Percentiles rank a stretch among this genome's conserved stretches.
Evolutionary conservation across 108 stramenopile species (phyloP).

Genomic region (Asterionellopsis glacialis): DNA sequence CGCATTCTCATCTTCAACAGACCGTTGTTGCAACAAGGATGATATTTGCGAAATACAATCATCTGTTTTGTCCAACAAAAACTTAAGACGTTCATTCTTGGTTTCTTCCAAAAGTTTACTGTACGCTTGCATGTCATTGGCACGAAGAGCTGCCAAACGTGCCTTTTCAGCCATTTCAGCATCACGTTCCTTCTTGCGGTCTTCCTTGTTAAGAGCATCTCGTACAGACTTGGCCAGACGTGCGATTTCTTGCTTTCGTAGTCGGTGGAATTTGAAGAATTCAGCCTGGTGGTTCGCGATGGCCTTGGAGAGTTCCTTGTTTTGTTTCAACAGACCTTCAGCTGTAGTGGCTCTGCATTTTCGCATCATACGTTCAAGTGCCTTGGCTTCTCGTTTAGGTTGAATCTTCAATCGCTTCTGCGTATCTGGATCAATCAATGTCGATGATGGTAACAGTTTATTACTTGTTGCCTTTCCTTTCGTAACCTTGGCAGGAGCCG

Average conservation of each 20-base stretch:
- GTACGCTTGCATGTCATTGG: slow-evolving; percentile 88
- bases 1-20: slow-evolving; percentile 40
- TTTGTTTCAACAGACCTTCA: slow-evolving; percentile 60
- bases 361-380: slow-evolving; percentile 62
- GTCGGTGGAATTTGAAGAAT: slow-evolving; percentile 73
- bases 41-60: slow-evolving; percentile 79
- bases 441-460: too few species aligned
- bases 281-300: slow-evolving; percentile 59
- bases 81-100: slow-evolving; percentile 81
- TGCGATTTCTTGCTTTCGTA: slow-evolving; percentile 45
- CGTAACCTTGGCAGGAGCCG: slow-evolving; percentile 12
- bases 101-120: slow-evolving; percentile 77
- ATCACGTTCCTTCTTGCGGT: slow-evolving; percentile 70
- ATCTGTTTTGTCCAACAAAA: slow-evolving; percentile 81
- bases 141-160: slow-evolving; percentile 73
- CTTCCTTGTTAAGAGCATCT: slow-evolving; percentile 75
- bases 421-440: slow-evolving; percentile 55
- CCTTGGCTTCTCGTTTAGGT: slow-evolving; percentile 67
- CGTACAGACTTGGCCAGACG: slow-evolving; percentile 58
- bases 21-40: slow-evolving; percentile 51
- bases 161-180: slow-evolving; percentile 62
- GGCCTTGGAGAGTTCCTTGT: slow-evolving; percentile 68
- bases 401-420: slow-evolving; percentile 70
- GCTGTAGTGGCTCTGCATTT: slow-evolving; percentile 59
- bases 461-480: slow-evolving; percentile 12